Evolutionary conservation across 2,329 filamentous ascomycete species (phyloP), one percentile per base, ranked within the genome.

Genomic region (Fusarium nanum): DNA sequence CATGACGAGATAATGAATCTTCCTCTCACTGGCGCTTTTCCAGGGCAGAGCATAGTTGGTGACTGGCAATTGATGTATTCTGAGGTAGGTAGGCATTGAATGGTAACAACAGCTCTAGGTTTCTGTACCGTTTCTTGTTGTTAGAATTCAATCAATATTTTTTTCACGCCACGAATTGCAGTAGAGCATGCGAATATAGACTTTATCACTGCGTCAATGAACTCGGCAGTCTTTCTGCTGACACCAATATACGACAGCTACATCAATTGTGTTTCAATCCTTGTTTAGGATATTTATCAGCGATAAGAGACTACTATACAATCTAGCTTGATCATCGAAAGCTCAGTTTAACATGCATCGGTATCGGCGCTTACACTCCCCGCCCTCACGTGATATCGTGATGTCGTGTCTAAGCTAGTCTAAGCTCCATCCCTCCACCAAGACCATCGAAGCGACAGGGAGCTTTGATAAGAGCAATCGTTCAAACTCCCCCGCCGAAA

Each of bases 341-440:
- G 23, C 14, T 46, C 23, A 23, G 7, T 6, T 14, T 7, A 6
- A 22, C 14, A 50, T 52, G 40, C 7, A 59, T 74, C 71, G 72
- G 72, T 52, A 40, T 69, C 73, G 68, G 71, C 45, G 12, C 34
- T 70, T 61, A 27, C 3, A 49, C 53, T n/a, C 37, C 0, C 73
- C 73, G 71, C 46, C 3, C 16, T 67, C 73, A 75, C 73, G 73
- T 75, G 73, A 75, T 47, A 74, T 75, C 64, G 65, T 70, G 73
- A 75, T 72, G 40, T 75, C 71, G 73, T 75, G 73, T 73, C 71
- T 67, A 47, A 64, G 68, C 58, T 61, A 47, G 62, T 65, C 57
- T 60, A 58, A 56, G 61, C 58, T 54, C 47, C 60, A 66, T 61
- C 55, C 63, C 55, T 66, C 63, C 63, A 50, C 45, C 58, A 66